A percentile compares a stretch with the other conserved stretches of the same genome.
Evolutionary conservation across 305 asterid genomes (phyloP).

Genomic region (Fraxinus ornus): DNA sequence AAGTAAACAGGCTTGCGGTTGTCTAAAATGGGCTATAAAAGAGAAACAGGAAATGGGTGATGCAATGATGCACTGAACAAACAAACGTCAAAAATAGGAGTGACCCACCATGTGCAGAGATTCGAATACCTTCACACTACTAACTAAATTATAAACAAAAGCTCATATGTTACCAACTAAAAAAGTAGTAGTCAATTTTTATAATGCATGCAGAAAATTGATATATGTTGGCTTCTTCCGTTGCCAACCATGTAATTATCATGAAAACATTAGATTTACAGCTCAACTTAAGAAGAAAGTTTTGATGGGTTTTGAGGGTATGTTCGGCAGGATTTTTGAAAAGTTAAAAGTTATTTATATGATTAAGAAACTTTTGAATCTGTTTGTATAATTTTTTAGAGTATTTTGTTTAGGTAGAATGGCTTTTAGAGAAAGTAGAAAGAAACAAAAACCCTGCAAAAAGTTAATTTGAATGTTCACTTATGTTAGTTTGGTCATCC

Average conservation of each 20-base stretch:
- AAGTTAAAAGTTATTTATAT: no score
- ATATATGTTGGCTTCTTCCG: background rate
- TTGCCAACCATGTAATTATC: background rate
- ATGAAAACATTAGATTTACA: background rate
- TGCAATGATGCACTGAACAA: background rate
- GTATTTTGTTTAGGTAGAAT: no score
- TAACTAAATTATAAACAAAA: background rate
- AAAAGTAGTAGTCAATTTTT: background rate
- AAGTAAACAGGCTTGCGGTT: background rate
- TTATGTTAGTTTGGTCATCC: background rate
- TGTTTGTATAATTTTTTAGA: background rate
- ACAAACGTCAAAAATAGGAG: background rate
- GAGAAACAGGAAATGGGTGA: background rate
- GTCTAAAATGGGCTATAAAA: background rate
- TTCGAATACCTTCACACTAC: background rate
- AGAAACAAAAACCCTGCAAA: background rate
- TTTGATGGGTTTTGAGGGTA: background rate
- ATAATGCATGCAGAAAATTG: background rate
- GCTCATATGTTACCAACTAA: background rate
- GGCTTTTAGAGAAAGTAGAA: no score
- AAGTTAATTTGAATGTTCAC: background rate
- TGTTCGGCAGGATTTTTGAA: no score
- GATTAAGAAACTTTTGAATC: no score
- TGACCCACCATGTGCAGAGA: constrained; percentile 7
- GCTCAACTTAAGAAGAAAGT: background rate